Percentiles rank a stretch among this genome's conserved stretches.
These are phyloP conservation scores for Leishmania turanica DNA, from an alignment of 208 protist species.

Conservation along the genomic window DNA sequence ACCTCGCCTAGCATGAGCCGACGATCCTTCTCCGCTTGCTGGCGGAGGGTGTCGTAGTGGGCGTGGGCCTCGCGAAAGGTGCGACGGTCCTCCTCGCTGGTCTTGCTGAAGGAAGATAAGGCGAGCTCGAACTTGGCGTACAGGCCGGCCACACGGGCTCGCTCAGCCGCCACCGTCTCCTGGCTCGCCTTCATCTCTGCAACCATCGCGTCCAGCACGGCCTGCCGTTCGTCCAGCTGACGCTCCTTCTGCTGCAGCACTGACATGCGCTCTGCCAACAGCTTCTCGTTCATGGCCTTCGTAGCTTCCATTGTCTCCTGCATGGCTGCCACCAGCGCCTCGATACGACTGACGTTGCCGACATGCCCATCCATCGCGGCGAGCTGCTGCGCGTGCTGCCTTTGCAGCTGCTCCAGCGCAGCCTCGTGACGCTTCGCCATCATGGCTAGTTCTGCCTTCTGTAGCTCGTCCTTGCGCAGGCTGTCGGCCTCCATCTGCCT, in stretches of 20 bases:
- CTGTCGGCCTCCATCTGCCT: slow-evolving; percentile 69
- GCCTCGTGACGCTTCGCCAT: slow-evolving; percentile 78
- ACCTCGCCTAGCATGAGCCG: slow-evolving; percentile 78
- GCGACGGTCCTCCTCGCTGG: slow-evolving; percentile 79
- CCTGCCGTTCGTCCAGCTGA: slow-evolving; percentile 59
- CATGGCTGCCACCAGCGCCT: slow-evolving; percentile 60
- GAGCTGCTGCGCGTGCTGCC: slow-evolving; percentile 67
- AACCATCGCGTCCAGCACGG: slow-evolving; percentile 57
- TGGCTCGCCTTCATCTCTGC: slow-evolving; percentile 62
- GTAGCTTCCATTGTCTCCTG: slow-evolving; percentile 73
- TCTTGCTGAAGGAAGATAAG: slow-evolving; percentile 62
- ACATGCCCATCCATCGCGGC: slow-evolving; percentile 53
- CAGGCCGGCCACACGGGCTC: slow-evolving; percentile 55
- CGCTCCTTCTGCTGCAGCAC: slow-evolving; percentile 58
- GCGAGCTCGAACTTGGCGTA: slow-evolving; percentile 85
- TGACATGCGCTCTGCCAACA: slow-evolving; percentile 65
- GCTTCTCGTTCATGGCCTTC: slow-evolving; percentile 62
- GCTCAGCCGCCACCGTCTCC: slow-evolving; percentile 72
- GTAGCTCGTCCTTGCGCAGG: slow-evolving; percentile 70
- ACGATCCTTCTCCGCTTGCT: slow-evolving; percentile 83
- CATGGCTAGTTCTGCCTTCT: slow-evolving; percentile 59
- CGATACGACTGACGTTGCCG: slow-evolving; percentile 61
- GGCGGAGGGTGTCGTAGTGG: slow-evolving; percentile 80
- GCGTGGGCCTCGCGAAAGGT: slow-evolving; percentile 59
- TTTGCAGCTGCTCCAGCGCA: slow-evolving; percentile 50